Percentiles rank a stretch among this genome's conserved stretches.
These are phyloP conservation scores for Arachnomyces sp. DNA, from an alignment of 2,329 filamentous ascomycete species.

Conservation along the genomic window DNA sequence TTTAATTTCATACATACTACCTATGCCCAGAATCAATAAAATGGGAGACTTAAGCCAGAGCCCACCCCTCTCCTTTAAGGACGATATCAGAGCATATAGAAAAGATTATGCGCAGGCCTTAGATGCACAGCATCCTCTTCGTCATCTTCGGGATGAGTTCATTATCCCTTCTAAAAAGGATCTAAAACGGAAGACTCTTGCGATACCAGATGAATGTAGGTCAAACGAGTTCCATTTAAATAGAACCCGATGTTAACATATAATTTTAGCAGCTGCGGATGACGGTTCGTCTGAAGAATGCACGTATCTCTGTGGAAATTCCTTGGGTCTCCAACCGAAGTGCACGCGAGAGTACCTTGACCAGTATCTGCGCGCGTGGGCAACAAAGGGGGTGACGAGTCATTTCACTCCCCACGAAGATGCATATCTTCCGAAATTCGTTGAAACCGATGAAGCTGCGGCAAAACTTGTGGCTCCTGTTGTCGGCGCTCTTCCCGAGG, in stretches of 20 bases:
- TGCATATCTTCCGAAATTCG: constrained; percentile 63
- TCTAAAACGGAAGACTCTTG: constrained; percentile 56
- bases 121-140: constrained; percentile 55
- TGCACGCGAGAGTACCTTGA: constrained; percentile 58
- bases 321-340: constrained; percentile 73
- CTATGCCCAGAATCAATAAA: constrained; percentile 9
- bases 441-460: constrained; percentile 70
- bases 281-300: constrained; percentile 40
- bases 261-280: constrained; percentile 11
- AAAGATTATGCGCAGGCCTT: constrained; percentile 41
- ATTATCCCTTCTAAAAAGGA: constrained; percentile 68
- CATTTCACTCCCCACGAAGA: constrained; percentile 67
- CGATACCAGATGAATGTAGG: constrained; percentile 23
- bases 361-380: constrained; percentile 75
- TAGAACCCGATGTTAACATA: not conserved
- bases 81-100: constrained; percentile 27
- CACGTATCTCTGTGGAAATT: constrained; percentile 87
- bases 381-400: constrained; percentile 72
- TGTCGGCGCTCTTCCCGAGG: constrained; percentile 63
- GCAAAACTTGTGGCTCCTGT: constrained; percentile 62
- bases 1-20: constrained; percentile 14
- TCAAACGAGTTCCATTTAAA: constrained; percentile 7
- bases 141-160: constrained; percentile 61
- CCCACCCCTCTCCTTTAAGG: constrained; percentile 22
- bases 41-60: constrained; percentile 18